Base-by-base conservation (phyloP, 495 filamentous ascomycete species). In the Neurospora tetraspora region DNA sequence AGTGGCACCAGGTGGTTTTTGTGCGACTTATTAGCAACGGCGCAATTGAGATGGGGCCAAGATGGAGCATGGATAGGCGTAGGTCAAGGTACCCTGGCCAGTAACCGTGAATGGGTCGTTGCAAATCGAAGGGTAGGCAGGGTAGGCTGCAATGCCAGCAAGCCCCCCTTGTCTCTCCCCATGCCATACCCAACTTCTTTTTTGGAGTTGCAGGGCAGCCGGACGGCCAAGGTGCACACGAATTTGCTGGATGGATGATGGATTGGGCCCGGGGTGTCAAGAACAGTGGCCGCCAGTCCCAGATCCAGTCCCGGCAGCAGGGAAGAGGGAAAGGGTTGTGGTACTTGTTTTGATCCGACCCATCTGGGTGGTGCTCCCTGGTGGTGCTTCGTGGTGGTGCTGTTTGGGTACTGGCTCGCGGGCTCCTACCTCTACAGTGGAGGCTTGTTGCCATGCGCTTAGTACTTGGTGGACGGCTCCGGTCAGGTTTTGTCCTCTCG, bases 1-100 rank as follows among this genome's bases (percentile, higher is more conserved):
- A 81, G 81, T 82, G 82, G 82, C 81, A 80, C 78, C 76, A 74
- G 78, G 78, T 80, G 82, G 78, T 82, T 86, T 85, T 86, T 84
- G 84, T 86, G 84, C 84, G 81, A 85, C 83, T 85, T 83, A 80
- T 82, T 81, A 75, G 73, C 72, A 76, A 73, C 75, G 75, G 78
- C 71, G 77, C 78, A 76, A 80, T 81, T 80, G 79, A 74, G 76
- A 81, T 77, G 79, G 78, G 73, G 70, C 76, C 80, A 76, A 76
- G 80, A 78, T 77, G 80, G 78, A 76, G 75, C 79, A 81, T 74
- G 80, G 79, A 77, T 80, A 74, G 77, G 72, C 74, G 74, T 75
- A 75, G 74, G 77, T 74, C 77, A 77, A 77, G 80, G 78, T 73
- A 76, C 80, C 79, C 80, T 77, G 76, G 77, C 72, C 71, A 74